Conservation (phyloP, 2,329 filamentous ascomycete genomes). For the Ophiognomonia clavigignenti-juglandacearum region DNA sequence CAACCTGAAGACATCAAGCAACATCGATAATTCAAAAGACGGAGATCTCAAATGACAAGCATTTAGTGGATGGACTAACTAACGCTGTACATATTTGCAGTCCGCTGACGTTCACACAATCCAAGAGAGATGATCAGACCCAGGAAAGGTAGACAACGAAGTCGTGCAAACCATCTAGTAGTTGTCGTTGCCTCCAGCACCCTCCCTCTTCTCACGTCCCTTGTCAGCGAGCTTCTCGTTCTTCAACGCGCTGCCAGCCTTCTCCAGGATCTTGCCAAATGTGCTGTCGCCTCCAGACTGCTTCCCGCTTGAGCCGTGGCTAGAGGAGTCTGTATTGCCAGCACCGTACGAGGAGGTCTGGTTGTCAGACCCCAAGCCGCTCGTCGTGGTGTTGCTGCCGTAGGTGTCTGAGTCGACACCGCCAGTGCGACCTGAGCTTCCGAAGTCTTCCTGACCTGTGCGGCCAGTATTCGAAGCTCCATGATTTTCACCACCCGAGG, state of each 20-base stretch:
- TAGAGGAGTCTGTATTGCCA: conserved; percentile 13
- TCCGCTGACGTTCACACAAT: too few species aligned
- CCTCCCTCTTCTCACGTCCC: conserved; percentile 46
- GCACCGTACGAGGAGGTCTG: conserved; percentile 13
- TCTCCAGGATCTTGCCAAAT: conserved; percentile 54
- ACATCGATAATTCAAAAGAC: too few species aligned
- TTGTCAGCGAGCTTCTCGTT: conserved; percentile 42
- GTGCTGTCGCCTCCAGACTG: conserved; percentile 34
- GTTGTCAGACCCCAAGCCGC: too few species aligned
- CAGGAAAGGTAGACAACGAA: background rate
- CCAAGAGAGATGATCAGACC: too few species aligned
- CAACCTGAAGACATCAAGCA: too few species aligned
- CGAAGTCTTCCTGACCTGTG: conserved; percentile 9
- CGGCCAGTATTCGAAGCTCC: conserved; percentile 12
- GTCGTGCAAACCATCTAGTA: background rate
- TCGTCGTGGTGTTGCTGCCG: too few species aligned
- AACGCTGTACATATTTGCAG: too few species aligned
- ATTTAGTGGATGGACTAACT: too few species aligned
- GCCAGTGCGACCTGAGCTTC: conserved; percentile 10
- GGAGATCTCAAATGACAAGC: too few species aligned
- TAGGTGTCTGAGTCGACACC: conserved; percentile 9
- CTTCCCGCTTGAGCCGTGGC: conserved; percentile 18
- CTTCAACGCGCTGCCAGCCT: conserved; percentile 45
- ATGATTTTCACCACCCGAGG: background rate
- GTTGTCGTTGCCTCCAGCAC: conserved; percentile 24